Evolutionary conservation across 2,329 filamentous ascomycete species (phyloP).

Genomic region (Fusarium sp.): DNA sequence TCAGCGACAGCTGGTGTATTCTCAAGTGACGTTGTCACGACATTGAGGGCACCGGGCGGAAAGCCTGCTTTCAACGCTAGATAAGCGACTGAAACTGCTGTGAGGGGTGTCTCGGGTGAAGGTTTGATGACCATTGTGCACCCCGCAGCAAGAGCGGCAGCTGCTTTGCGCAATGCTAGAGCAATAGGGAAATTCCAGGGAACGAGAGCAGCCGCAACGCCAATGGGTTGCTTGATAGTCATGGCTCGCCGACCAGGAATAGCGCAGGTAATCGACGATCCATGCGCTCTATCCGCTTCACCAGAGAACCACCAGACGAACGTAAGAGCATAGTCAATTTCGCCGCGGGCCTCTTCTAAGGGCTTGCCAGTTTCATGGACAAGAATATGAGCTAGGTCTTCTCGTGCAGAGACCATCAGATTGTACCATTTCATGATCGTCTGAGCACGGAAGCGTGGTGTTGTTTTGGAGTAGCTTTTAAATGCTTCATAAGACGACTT

Average conservation of each 20-base stretch:
- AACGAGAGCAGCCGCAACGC: slow-evolving; percentile 48
- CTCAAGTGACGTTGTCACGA: slow-evolving; percentile 55
- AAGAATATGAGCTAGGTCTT: slow-evolving; percentile 53
- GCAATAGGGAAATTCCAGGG: slow-evolving; percentile 69
- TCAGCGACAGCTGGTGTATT: slow-evolving; percentile 57
- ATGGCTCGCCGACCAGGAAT: slow-evolving; percentile 64
- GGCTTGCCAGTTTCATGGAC: slow-evolving; percentile 67
- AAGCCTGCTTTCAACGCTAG: slow-evolving; percentile 77
- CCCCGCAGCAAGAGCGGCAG: slow-evolving; percentile 73
- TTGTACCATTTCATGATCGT: slow-evolving; percentile 51
- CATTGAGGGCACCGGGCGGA: slow-evolving; percentile 74
- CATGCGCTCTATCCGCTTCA: slow-evolving; percentile 55
- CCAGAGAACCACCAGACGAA: slow-evolving; percentile 68
- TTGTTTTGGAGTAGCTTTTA: slow-evolving; percentile 51
- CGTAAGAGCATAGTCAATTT: slow-evolving; percentile 63
- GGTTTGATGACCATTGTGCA: slow-evolving; percentile 81
- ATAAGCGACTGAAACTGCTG: slow-evolving; percentile 73
- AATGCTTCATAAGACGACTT: slow-evolving; percentile 48
- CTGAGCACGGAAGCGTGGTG: slow-evolving; percentile 46
- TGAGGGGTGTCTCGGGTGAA: slow-evolving; percentile 78
- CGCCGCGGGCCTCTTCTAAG: slow-evolving; percentile 61
- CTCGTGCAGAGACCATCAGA: slow-evolving; percentile 47
- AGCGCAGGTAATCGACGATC: slow-evolving; percentile 65
- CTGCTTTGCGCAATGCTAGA: slow-evolving; percentile 59
- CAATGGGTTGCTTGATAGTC: slow-evolving; percentile 68